A percentile compares a stretch with the other conserved stretches of the same genome.
phyloP scores from a whole-genome alignment of 176 grass and related monocot genomes.

The Phoenix dactylifera region DNA sequence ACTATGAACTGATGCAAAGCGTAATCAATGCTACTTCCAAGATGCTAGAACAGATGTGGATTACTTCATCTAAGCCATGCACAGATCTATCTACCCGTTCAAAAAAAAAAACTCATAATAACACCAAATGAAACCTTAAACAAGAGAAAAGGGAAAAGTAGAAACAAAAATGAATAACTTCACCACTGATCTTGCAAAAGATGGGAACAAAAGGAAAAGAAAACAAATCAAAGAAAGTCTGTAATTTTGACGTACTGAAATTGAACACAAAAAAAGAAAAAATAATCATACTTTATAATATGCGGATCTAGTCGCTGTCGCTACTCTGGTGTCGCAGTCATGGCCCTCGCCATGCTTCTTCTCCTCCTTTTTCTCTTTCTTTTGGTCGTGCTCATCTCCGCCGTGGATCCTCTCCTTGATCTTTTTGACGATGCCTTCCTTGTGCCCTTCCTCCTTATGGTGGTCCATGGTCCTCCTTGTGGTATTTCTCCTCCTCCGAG shows the following conservation, averaged over 20 bases:
- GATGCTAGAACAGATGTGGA: too few relatives aligned
- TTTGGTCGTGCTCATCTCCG: constrained; percentile 28
- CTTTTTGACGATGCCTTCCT: constrained; percentile 59
- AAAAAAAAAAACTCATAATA: too few relatives aligned
- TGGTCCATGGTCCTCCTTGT: constrained; percentile 18
- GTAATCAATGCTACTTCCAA: too few relatives aligned
- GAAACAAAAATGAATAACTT: too few relatives aligned
- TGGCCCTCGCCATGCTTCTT: constrained; percentile 48
- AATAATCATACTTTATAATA: background rate
- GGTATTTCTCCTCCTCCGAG: constrained; percentile 14
- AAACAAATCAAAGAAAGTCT: too few relatives aligned
- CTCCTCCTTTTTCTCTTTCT: constrained; percentile 49
- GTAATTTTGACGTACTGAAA: background rate
- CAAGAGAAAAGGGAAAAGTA: too few relatives aligned
- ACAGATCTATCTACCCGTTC: too few relatives aligned
- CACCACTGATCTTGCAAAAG: too few relatives aligned
- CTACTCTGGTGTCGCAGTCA: constrained; percentile 44
- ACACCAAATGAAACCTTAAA: too few relatives aligned
- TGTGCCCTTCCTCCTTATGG: constrained; percentile 23
- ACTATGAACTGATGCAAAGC: too few relatives aligned
- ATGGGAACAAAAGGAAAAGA: too few relatives aligned
- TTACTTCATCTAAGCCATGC: background rate
- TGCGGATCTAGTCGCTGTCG: constrained; percentile 44
- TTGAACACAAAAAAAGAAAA: background rate
- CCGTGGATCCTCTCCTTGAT: constrained; percentile 86